Evolutionary conservation across 164 flowering plant genomes (phyloP), one percentile per base, ranked within the genome.

Genomic region (Akebia trifoliata): DNA sequence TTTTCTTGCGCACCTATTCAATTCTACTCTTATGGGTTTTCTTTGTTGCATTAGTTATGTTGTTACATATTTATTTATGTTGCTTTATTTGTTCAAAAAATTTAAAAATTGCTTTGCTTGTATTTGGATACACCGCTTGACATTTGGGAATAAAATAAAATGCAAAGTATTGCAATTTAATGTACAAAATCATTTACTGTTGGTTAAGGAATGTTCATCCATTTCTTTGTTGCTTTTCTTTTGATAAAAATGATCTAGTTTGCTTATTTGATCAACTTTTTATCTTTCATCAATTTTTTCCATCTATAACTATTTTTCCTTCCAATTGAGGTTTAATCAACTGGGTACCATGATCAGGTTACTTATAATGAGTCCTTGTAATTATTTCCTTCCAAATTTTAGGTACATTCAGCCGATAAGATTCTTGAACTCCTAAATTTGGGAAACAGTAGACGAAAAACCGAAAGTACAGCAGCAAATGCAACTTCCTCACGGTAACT

Each of bases 361-460:
- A 22, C 58, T 2, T 54, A 25, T 43, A 2, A 17, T 5, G 28
- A 30, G 9, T 22, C 48, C 11, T 50, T 53, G 21, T 59, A 28
- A 52, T 21, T 17, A 22, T 56, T 18, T 65, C 51, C 35, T 42
- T 29, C 43, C 61, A 12, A 39, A 32, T 29, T 63, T 54, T 68
- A 89, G 97, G 97, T 90, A 34, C 77, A 79, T 40, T 85, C 97
- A 40, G 90, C 97, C 64, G 95, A 85, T 65, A 87, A 63, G 75
- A 90, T 90, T 70, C 89, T 90, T 63, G 95, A 85, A 72, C 93
- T 90, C 51, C 68, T 87, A 57, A 85, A 83, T 69, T 54, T 83
- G 74, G 97, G 97, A 37, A 90, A 90, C 63, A 83, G 97, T 70
- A 79, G 97, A 43, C 70, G 97, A 21, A 90, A 90, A 77, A 90